Percentiles rank a stretch among this genome's conserved stretches.
These are phyloP conservation scores for Diospyros lotus DNA, from an alignment of 148 eudicot species.

Conservation along the genomic window DNA sequence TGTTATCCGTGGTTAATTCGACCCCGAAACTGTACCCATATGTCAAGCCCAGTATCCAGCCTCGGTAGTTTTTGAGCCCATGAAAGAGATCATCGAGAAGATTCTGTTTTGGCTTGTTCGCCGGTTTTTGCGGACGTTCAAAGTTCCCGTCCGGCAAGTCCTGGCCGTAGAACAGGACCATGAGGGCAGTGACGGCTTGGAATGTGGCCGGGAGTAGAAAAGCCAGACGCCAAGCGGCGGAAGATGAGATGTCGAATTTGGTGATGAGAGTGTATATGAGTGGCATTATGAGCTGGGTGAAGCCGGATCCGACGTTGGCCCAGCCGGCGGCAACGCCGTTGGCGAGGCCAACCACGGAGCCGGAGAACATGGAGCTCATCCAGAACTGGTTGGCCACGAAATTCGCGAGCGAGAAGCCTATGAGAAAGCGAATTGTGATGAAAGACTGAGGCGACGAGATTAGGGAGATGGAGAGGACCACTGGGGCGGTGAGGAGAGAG, in stretches of 20 bases:
- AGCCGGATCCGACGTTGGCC: slow-evolving; percentile 55
- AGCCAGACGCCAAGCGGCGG: slow-evolving; percentile 38
- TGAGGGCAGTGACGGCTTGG: slow-evolving; percentile 25
- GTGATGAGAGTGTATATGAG: slow-evolving; percentile 26
- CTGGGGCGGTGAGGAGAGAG: slow-evolving; percentile 41
- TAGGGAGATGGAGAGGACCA: slow-evolving; percentile 22
- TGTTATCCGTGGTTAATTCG: slow-evolving; percentile 39
- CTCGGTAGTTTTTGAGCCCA: slow-evolving; percentile 36
- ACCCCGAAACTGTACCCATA: slow-evolving; percentile 44
- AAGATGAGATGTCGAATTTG: slow-evolving; percentile 16
- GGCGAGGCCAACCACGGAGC: slow-evolving; percentile 34
- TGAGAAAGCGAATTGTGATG: slow-evolving; percentile 34
- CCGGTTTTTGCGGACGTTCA: not conserved
- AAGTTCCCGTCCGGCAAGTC: slow-evolving; percentile 38
- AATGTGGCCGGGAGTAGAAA: slow-evolving; percentile 37
- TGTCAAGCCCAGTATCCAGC: slow-evolving; percentile 35
- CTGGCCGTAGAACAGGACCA: slow-evolving; percentile 39
- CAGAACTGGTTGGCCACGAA: slow-evolving; percentile 58
- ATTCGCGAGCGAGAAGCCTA: slow-evolving; percentile 49
- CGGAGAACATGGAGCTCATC: slow-evolving; percentile 58
- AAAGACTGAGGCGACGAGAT: slow-evolving; percentile 21
- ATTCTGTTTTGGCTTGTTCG: not conserved
- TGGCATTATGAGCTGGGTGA: slow-evolving; percentile 51
- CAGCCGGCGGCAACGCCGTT: slow-evolving; percentile 54
- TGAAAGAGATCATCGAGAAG: slow-evolving; percentile 5